Percentiles rank a stretch among this genome's conserved stretches.
Evolutionary conservation across 2,329 filamentous ascomycete genomes (phyloP).

Genomic region (Ascosphaera acerosa): DNA sequence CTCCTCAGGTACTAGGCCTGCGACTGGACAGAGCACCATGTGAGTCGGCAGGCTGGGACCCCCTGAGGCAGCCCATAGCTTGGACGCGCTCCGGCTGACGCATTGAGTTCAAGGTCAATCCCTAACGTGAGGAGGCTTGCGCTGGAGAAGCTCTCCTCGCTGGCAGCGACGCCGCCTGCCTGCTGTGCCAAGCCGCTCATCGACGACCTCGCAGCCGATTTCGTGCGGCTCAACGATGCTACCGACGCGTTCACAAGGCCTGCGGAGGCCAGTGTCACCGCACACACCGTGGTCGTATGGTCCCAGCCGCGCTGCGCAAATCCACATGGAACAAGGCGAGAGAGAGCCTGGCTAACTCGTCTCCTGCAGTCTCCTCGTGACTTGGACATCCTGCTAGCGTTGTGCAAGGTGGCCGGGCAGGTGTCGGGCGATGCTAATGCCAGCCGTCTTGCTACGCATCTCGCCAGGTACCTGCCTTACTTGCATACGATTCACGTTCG

Average conservation of each 20-base stretch:
- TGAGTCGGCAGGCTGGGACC: too few relatives aligned
- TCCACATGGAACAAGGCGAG: too few relatives aligned
- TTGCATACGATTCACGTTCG: constrained; percentile 55
- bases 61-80: too few relatives aligned
- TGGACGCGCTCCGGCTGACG: too few relatives aligned
- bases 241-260: neutral
- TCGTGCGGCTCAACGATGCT: neutral
- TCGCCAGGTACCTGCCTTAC: constrained; percentile 67
- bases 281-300: neutral
- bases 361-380: constrained; percentile 49
- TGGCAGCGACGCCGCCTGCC: constrained; percentile 13
- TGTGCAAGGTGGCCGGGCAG: constrained; percentile 69
- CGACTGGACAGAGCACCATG: too few relatives aligned
- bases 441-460: constrained; percentile 49
- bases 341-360: neutral
- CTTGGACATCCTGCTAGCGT: constrained; percentile 69
- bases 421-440: constrained; percentile 47
- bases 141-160: constrained; percentile 19
- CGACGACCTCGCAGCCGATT: neutral
- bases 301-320: too few relatives aligned
- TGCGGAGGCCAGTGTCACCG: neutral
- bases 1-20: too few relatives aligned
- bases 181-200: neutral
- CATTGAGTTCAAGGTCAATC: neutral
- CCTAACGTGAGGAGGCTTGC: constrained; percentile 16